A percentile compares a stretch with the other conserved stretches of the same genome.
Conservation (phyloP, 768 basidiomycete genomes). For the Mycena albidolilacea region DNA sequence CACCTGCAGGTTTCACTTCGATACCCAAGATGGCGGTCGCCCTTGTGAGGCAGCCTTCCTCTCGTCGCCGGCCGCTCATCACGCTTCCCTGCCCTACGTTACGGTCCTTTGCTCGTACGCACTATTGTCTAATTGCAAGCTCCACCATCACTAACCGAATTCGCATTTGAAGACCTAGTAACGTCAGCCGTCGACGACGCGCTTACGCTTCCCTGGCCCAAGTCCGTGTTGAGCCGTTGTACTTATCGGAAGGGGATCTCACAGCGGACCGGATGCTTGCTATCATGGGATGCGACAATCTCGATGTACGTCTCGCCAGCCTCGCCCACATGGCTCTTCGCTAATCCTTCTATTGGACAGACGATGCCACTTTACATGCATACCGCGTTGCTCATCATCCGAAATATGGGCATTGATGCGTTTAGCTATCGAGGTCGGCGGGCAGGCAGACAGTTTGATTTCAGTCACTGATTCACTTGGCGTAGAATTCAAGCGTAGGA, state of each 20-base stretch:
- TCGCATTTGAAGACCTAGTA: constrained; percentile 32
- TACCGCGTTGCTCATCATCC: constrained; percentile 30
- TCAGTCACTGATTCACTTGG: constrained; percentile 1
- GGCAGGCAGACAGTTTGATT: constrained; percentile 46
- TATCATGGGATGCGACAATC: constrained; percentile 60
- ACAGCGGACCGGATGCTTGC: constrained; percentile 65
- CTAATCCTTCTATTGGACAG: constrained; percentile 24
- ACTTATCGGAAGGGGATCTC: constrained; percentile 59
- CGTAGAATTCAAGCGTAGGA: constrained; percentile 52
- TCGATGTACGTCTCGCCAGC: constrained; percentile 24
- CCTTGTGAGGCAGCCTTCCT: constrained; percentile 39
- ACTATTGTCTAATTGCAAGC: not conserved
- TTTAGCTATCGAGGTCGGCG: constrained; percentile 20
- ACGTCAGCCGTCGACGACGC: constrained; percentile 29
- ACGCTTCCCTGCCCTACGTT: constrained; percentile 21
- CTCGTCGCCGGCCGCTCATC: constrained; percentile 2
- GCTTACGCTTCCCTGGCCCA: constrained; percentile 38
- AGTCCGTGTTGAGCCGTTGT: constrained; percentile 58
- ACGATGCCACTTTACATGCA: constrained; percentile 41
- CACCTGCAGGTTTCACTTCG: constrained; percentile 35
- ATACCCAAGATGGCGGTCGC: constrained; percentile 30
- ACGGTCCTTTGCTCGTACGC: constrained; percentile 38
- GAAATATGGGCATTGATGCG: constrained; percentile 15
- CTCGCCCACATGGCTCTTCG: not conserved
- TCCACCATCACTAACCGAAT: not conserved